phyloP scores from a whole-genome alignment of 1,284 basidiomycete species.

The Rhodotorula sp. region DNA sequence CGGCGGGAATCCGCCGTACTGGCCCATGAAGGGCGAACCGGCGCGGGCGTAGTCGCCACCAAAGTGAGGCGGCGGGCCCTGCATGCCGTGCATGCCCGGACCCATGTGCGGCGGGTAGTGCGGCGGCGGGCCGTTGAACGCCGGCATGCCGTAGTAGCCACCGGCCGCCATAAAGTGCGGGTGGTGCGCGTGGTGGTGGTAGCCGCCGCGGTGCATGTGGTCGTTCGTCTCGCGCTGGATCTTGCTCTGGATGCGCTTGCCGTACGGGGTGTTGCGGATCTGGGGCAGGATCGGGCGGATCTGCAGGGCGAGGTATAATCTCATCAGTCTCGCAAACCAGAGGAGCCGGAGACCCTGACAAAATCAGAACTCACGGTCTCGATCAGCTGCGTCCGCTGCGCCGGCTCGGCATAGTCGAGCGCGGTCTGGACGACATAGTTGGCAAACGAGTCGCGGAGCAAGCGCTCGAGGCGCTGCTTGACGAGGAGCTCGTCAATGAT shows the following conservation, averaged over 20 bases:
- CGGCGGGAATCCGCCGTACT: conserved; percentile 20
- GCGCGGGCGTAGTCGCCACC: conserved; percentile 18
- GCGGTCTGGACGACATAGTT: conserved; percentile 66
- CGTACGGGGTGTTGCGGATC: conserved; percentile 95
- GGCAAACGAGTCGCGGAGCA: conserved; percentile 73
- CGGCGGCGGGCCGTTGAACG: conserved; percentile 5
- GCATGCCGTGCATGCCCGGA: conserved; percentile 23
- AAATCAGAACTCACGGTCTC: conserved; percentile 58
- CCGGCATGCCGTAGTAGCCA: conserved; percentile 30
- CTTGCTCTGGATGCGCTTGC: conserved; percentile 96
- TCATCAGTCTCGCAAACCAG: neutral
- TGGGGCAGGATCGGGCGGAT: conserved; percentile 91
- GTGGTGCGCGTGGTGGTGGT: conserved; percentile 12
- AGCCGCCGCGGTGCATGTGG: conserved; percentile 33
- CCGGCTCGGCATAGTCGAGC: conserved; percentile 87
- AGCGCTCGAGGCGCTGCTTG: conserved; percentile 88
- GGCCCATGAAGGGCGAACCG: conserved; percentile 25
- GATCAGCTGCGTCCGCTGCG: conserved; percentile 73
- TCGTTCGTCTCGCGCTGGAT: conserved; percentile 57
- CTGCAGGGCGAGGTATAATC: neutral
- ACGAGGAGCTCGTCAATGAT: conserved; percentile 95
- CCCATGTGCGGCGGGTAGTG: conserved; percentile 25
- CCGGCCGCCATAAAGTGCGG: conserved; percentile 25
- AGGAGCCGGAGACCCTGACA: neutral
- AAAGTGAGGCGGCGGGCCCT: conserved; percentile 21